Evolutionary conservation across 106 monocot genomes (phyloP), one percentile per base, ranked within the genome.

Genomic region (Posidonia australis): DNA sequence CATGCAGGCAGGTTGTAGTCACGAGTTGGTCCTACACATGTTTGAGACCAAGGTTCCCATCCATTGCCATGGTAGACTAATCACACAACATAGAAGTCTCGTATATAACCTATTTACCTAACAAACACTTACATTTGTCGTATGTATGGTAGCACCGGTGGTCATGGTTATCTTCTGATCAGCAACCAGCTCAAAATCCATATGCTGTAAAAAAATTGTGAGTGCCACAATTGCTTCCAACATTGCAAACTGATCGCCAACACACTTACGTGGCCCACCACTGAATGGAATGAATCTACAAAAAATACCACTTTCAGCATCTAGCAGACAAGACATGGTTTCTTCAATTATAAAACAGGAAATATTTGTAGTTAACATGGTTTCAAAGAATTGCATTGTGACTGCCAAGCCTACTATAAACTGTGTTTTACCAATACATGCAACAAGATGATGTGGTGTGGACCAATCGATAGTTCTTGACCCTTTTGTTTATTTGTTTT

Each of bases 91-190:
- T 21, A 18, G 3, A 62, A 23, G 11, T 29, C 59, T 20, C 13
- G 22, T 26, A 18, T n/a, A 20, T 17, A 45, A n/a, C 2, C 20
- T 7, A 44, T 36, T 24, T 16, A 7, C 18, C 19, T 44, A 48
- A 21, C 17, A 24, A 26, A 25, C 23, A 62, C 86, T 74, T 82
- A 96, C 94, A 73, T 90, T 86, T 21, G 90, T 84, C 62, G 90
- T 96, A 73, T 90, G 94, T 53, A 96, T 96, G 18, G 94, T 96
- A 36, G 94, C 94, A 63, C 94, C 94, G 25, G 94, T 96, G 5
- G 94, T 96, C 94, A 96, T 96, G 77, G 46, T 80, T 41, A 96
- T 96, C 72, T 96, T 96, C 70, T 96, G 94, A 86, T 84, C 80
- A 59, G 83, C 62, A 69, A 84, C 84, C 32, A 96, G 77, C 26